Evolutionary conservation across 371 early-diverging fungal species (phyloP).

Genomic region (Quaeritorhiza haematococci): DNA sequence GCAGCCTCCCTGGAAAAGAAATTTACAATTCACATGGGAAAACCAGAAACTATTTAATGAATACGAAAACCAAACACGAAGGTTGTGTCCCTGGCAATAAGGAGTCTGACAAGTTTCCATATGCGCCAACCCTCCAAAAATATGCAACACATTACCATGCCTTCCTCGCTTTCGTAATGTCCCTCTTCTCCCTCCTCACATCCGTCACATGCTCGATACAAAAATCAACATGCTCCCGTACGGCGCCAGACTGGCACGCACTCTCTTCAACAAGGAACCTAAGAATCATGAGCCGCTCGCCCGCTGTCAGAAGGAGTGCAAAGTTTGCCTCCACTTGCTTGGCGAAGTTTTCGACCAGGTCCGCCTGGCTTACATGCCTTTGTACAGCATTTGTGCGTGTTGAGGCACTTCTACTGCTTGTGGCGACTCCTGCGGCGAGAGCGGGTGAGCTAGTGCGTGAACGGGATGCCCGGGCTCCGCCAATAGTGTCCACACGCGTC

Average conservation of each 20-base stretch:
- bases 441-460: neutral
- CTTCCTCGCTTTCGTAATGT: conserved; percentile 20
- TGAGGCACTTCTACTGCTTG: neutral
- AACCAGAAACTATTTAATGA: neutral
- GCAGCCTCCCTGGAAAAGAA: neutral
- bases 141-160: too few relatives aligned
- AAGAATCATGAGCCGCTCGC: conserved; percentile 21
- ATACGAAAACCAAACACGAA: neutral
- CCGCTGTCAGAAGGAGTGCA: conserved; percentile 2
- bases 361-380: neutral
- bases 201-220: conserved; percentile 21
- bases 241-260: conserved; percentile 1
- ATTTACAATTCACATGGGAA: neutral
- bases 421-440: neutral
- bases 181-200: conserved; percentile 27
- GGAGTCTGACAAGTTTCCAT: too few relatives aligned
- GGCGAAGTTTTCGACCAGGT: too few relatives aligned
- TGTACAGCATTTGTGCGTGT: neutral
- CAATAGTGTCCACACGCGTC: too few relatives aligned
- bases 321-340: too few relatives aligned
- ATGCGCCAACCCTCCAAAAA: too few relatives aligned
- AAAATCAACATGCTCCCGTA: conserved; percentile 24
- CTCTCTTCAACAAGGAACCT: conserved; percentile 16
- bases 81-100: neutral
- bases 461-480: too few relatives aligned